phyloP scores from a whole-genome alignment of 345 rosid genomes.

The Populus simonii region DNA sequence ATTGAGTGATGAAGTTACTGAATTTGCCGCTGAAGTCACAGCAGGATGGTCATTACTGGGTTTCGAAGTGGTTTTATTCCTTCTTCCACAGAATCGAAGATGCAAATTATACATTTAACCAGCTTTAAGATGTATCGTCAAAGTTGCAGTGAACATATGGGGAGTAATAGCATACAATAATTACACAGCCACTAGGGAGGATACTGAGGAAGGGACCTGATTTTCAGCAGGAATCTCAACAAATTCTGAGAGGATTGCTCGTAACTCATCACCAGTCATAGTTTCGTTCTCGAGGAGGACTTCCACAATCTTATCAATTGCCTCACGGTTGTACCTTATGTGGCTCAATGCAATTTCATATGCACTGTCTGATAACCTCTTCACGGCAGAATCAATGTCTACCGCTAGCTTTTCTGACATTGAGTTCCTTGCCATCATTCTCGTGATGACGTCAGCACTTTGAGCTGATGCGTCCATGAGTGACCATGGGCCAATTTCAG shows the following conservation, averaged over 20 bases:
- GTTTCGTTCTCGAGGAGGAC: constrained; percentile 94
- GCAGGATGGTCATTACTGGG: no score
- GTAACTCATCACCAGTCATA: constrained; percentile 79
- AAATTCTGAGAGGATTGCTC: constrained; percentile 90
- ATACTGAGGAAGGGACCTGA: constrained; percentile 50
- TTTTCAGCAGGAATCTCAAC: constrained; percentile 84
- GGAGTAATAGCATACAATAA: not conserved
- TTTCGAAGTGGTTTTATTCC: no score
- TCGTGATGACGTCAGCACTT: constrained; percentile 82
- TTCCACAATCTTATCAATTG: constrained; percentile 94
- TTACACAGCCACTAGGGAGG: constrained; percentile 53
- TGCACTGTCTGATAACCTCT: constrained; percentile 78
- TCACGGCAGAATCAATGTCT: constrained; percentile 77
- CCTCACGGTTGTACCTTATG: constrained; percentile 88
- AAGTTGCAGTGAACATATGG: not conserved
- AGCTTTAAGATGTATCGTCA: not conserved
- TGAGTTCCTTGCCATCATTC: constrained; percentile 99
- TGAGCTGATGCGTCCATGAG: constrained; percentile 82
- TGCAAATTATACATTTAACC: constrained; percentile 5
- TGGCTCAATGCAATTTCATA: constrained; percentile 77
- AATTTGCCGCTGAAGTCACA: no score
- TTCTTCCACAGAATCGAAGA: no score
- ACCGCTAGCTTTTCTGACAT: constrained; percentile 98
- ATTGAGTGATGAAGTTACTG: no score
- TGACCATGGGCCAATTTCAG: constrained; percentile 98